Conservation (phyloP, 2,329 filamentous ascomycete species). For the Amauroascus niger region DNA sequence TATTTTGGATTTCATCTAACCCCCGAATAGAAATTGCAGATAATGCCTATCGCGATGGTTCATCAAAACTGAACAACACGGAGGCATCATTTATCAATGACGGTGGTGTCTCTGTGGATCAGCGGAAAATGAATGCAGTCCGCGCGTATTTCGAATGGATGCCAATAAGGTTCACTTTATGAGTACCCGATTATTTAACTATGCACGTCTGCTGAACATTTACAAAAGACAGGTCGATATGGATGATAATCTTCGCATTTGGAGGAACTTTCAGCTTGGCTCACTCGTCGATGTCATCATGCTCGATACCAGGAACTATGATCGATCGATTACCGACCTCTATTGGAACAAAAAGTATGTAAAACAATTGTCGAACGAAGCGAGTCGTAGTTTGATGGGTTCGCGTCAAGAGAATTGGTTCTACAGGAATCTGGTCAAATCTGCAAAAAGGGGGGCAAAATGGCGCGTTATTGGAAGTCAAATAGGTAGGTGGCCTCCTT, state of each 20-base stretch:
- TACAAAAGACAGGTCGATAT: conserved; percentile 48
- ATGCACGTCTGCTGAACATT: not conserved
- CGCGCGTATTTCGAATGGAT: conserved; percentile 61
- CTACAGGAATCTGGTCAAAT: conserved; percentile 50
- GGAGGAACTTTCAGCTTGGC: conserved; percentile 57
- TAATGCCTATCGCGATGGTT: conserved; percentile 57
- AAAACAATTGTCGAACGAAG: conserved; percentile 54
- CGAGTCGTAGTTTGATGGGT: conserved; percentile 61
- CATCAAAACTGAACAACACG: conserved; percentile 53
- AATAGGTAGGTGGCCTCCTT: conserved; percentile 5
- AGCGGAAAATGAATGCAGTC: conserved; percentile 64
- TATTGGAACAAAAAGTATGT: conserved; percentile 55
- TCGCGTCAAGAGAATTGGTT: conserved; percentile 66
- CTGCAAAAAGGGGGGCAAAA: conserved; percentile 53
- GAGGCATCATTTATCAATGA: conserved; percentile 54
- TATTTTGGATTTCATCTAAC: conserved; percentile 2
- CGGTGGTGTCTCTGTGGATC: conserved; percentile 55
- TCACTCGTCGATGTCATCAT: conserved; percentile 58
- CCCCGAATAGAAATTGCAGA: conserved; percentile 46
- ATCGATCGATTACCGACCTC: conserved; percentile 53
- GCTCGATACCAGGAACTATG: conserved; percentile 60
- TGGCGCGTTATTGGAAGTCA: conserved; percentile 57
- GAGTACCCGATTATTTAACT: not conserved
- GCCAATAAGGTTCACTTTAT: conserved; percentile 39
- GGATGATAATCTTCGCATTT: conserved; percentile 60